phyloP scores from a whole-genome alignment of 306 rosid genomes.

The Hippophae tibetana region DNA sequence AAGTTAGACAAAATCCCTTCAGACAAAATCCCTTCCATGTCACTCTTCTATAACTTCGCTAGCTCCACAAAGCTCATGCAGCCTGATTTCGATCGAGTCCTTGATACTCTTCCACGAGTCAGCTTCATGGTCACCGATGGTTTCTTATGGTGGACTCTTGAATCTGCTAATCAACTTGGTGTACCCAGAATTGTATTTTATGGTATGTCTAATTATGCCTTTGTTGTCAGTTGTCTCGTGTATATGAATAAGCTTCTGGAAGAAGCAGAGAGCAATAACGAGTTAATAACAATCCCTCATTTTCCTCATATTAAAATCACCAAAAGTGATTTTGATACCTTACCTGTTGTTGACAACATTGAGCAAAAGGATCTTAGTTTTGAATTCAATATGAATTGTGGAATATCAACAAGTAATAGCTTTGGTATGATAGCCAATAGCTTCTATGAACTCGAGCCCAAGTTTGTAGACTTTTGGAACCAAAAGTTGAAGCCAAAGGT shows the following conservation, averaged over 20 bases:
- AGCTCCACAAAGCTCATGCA: conserved; percentile 23
- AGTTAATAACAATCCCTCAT: conserved; percentile 7
- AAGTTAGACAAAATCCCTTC: no score
- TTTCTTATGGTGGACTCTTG: conserved; percentile 47
- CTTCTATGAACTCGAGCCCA: conserved; percentile 34
- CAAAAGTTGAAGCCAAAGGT: not conserved
- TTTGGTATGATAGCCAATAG: conserved; percentile 29
- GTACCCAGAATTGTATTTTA: conserved; percentile 21
- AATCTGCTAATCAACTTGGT: conserved; percentile 28
- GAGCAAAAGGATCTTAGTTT: not conserved
- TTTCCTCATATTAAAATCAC: conserved; percentile 33
- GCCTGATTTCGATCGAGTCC: conserved; percentile 26
- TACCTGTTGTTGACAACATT: not conserved
- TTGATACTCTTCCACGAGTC: conserved; percentile 17
- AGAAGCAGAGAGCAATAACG: conserved; percentile 2
- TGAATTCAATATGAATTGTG: not conserved
- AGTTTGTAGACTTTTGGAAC: conserved; percentile 20
- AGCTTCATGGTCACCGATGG: conserved; percentile 39
- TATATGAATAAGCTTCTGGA: not conserved
- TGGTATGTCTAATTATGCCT: conserved; percentile 20
- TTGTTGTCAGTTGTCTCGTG: not conserved
- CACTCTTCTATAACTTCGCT: conserved; percentile 20
- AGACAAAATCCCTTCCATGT: conserved; percentile 18
- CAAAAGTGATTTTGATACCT: conserved; percentile 7
- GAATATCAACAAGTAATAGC: conserved; percentile 2